Conservation (phyloP, 345 rosid species). For the Brassica carinata region DNA sequence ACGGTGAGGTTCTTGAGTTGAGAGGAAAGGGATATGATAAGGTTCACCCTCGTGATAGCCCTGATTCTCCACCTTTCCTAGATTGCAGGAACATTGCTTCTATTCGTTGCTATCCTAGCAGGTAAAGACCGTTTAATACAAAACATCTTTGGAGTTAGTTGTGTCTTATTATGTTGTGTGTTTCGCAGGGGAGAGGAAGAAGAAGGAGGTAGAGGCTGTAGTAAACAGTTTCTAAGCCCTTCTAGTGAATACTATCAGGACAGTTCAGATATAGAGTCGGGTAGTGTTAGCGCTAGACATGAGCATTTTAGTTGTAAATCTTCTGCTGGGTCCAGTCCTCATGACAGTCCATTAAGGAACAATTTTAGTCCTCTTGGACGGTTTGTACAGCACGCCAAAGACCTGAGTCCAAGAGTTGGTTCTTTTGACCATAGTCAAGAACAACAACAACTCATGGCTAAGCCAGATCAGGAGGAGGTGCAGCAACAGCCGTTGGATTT, state of each 20-base stretch:
- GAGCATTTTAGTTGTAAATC: conserved; percentile 73
- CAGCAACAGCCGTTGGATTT: conserved; percentile 69
- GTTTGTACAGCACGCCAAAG: conserved; percentile 70
- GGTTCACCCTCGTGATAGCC: conserved; percentile 78
- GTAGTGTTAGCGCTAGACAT: conserved; percentile 79
- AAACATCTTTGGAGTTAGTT: background rate
- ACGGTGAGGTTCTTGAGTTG: conserved; percentile 43
- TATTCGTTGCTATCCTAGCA: conserved; percentile 57
- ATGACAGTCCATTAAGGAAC: conserved; percentile 86
- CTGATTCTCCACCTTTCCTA: conserved; percentile 34
- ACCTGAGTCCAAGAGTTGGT: conserved; percentile 56
- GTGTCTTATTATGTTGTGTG: conserved; percentile 4
- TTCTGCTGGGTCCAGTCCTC: conserved; percentile 78
- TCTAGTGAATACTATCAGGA: conserved; percentile 67
- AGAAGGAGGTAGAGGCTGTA: conserved; percentile 57
- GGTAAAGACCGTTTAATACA: conserved; percentile 47
- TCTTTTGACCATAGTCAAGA: conserved; percentile 48
- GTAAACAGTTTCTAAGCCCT: conserved; percentile 64
- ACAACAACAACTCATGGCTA: conserved; percentile 51
- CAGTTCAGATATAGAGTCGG: conserved; percentile 70
- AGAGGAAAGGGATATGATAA: conserved; percentile 64
- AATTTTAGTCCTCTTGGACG: conserved; percentile 81
- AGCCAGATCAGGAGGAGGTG: conserved; percentile 47
- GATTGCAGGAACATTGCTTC: conserved; percentile 59
- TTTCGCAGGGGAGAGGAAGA: conserved; percentile 78